Conservation (phyloP, 345 rosid genomes). For the Citrus inodora region DNA sequence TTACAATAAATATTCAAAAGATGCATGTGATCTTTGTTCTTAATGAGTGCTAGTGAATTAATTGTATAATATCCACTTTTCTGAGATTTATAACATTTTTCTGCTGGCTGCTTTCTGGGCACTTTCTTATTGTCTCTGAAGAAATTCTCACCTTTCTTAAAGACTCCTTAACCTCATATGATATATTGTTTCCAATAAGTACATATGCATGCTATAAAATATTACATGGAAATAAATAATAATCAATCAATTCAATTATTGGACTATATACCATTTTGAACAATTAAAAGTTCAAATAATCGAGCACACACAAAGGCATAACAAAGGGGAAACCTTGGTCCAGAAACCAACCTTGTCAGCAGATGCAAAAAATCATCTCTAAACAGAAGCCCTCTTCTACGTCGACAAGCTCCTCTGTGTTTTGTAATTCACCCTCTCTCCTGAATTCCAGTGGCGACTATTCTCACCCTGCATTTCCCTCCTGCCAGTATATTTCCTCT, state of each 20-base stretch:
- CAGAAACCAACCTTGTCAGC: conserved; percentile 4
- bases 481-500: too few relatives aligned
- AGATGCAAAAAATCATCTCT: not conserved
- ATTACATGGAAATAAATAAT: too few relatives aligned
- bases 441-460: not conserved
- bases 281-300: not conserved
- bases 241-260: not conserved
- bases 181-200: not conserved
- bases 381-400: not conserved
- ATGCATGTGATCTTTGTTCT: not conserved
- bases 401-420: not conserved
- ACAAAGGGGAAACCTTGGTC: not conserved
- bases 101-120: not conserved
- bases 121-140: not conserved
- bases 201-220: not conserved
- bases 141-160: not conserved
- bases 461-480: not conserved
- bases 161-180: not conserved
- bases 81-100: not conserved
- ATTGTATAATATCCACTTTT: not conserved
- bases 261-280: not conserved
- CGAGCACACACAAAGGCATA: not conserved
- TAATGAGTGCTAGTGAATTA: not conserved
- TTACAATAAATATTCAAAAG: too few relatives aligned
- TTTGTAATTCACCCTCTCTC: not conserved